Percentiles rank a stretch among this genome's conserved stretches.
Conservation (phyloP, 176 grass and related monocot genomes). For the Ananas comosus region DNA sequence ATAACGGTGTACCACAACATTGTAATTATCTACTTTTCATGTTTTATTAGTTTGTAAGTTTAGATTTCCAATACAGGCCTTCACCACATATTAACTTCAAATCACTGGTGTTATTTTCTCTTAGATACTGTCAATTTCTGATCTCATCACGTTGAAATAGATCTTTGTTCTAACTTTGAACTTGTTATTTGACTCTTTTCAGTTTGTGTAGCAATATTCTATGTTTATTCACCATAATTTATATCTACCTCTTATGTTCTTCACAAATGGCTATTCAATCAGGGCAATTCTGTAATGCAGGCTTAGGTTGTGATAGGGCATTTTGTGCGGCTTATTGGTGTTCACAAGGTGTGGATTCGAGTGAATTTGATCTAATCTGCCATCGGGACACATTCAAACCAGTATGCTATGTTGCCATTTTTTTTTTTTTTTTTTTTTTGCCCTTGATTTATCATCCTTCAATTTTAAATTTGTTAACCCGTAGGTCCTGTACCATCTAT, state of each 20-base stretch:
- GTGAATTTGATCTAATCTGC: slow-evolving; percentile 58
- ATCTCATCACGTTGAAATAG: not conserved
- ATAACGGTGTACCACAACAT: slow-evolving; percentile 51
- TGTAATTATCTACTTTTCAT: slow-evolving; percentile 39
- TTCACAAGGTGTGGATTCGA: slow-evolving; percentile 72
- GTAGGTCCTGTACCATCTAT: not conserved
- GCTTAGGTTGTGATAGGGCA: slow-evolving; percentile 60
- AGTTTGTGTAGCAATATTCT: not conserved
- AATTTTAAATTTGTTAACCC: not conserved
- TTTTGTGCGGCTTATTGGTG: slow-evolving; percentile 85
- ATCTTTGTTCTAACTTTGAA: not conserved
- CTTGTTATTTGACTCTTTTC: not conserved
- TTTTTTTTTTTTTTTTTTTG: not conserved
- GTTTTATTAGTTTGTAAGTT: slow-evolving; percentile 4
- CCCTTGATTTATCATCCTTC: not conserved
- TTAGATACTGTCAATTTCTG: not conserved
- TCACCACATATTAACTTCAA: not conserved
- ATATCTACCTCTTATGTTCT: not conserved
- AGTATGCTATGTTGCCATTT: slow-evolving; percentile 20
- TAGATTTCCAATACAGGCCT: slow-evolving; percentile 3
- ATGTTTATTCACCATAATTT: too few species aligned
- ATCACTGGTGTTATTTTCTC: not conserved
- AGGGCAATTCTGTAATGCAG: slow-evolving; percentile 26
- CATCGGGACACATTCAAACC: slow-evolving; percentile 60
- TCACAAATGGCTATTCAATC: not conserved